Conservation (phyloP, 2,329 filamentous ascomycete genomes). For the Xylariaceae sp. region DNA sequence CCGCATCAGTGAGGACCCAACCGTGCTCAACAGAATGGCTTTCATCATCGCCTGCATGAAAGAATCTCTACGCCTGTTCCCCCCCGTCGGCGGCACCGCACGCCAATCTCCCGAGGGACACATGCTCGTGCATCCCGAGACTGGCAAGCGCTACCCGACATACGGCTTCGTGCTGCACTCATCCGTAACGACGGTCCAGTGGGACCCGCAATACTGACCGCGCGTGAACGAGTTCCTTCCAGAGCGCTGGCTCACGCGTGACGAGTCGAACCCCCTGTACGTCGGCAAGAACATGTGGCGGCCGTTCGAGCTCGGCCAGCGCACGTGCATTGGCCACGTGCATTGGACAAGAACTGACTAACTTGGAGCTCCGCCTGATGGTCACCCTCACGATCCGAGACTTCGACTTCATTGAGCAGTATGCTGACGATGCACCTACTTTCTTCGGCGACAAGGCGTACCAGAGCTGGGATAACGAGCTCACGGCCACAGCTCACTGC, state of each 20-base stretch:
- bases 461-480: conserved; percentile 16
- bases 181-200: conserved; percentile 26
- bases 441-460: conserved; percentile 33
- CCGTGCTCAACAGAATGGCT: conserved; percentile 45
- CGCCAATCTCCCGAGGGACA: conserved; percentile 34
- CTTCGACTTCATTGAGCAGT: conserved; percentile 44
- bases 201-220: conserved; percentile 35
- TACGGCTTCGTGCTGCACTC: conserved; percentile 31
- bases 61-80: conserved; percentile 50
- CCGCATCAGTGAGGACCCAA: conserved; percentile 35
- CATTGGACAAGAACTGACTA: conserved; percentile 53
- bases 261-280: conserved; percentile 31
- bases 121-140: conserved; percentile 39
- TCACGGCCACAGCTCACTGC: conserved; percentile 21
- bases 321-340: conserved; percentile 54
- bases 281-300: conserved; percentile 44
- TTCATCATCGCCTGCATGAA: conserved; percentile 51
- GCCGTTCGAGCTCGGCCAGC: conserved; percentile 49
- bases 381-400: conserved; percentile 46
- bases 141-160: conserved; percentile 39
- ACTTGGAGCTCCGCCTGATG: conserved; percentile 48
- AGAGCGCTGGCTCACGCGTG: conserved; percentile 37
- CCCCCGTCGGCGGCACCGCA: conserved; percentile 41
- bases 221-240: conserved; percentile 38
- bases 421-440: conserved; percentile 32